Evolutionary conservation across 768 basidiomycete species (phyloP).

Genomic region (Boletus insuetus): DNA sequence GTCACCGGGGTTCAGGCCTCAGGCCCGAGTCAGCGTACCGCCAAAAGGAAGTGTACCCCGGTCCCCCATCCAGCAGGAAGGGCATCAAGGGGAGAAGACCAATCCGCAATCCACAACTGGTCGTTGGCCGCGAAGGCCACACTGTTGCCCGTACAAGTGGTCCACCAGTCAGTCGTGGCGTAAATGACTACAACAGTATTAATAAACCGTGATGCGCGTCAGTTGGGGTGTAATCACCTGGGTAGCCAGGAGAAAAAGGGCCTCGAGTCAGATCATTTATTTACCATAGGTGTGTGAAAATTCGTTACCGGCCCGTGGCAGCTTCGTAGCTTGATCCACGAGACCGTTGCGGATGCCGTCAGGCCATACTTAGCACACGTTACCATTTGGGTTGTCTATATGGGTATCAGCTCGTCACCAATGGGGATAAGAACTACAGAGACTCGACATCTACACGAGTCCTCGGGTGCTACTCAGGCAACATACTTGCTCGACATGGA

Average conservation of each 20-base stretch:
- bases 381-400: slow-evolving; percentile 50
- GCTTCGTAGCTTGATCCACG: slow-evolving; percentile 55
- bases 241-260: slow-evolving; percentile 32
- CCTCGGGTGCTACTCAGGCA: background rate
- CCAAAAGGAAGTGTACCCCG: slow-evolving; percentile 57
- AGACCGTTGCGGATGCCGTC: slow-evolving; percentile 51
- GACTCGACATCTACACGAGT: slow-evolving; percentile 53
- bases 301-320: slow-evolving; percentile 41
- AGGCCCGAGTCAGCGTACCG: slow-evolving; percentile 54
- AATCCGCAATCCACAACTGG: slow-evolving; percentile 62
- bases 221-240: slow-evolving; percentile 29
- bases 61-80: slow-evolving; percentile 63
- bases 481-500: background rate
- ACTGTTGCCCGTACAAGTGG: slow-evolving; percentile 59
- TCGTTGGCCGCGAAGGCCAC: slow-evolving; percentile 46
- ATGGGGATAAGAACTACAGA: slow-evolving; percentile 24
- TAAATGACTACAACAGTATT: slow-evolving; percentile 48
- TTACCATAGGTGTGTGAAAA: background rate
- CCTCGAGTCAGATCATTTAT: background rate
- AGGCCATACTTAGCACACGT: slow-evolving; percentile 55
- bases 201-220: background rate
- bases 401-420: background rate
- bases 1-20: slow-evolving; percentile 56
- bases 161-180: slow-evolving; percentile 68
- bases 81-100: slow-evolving; percentile 45